These are phyloP conservation scores for Passiflora organensis DNA, from an alignment of 345 rosid species.

Conservation along the genomic window DNA sequence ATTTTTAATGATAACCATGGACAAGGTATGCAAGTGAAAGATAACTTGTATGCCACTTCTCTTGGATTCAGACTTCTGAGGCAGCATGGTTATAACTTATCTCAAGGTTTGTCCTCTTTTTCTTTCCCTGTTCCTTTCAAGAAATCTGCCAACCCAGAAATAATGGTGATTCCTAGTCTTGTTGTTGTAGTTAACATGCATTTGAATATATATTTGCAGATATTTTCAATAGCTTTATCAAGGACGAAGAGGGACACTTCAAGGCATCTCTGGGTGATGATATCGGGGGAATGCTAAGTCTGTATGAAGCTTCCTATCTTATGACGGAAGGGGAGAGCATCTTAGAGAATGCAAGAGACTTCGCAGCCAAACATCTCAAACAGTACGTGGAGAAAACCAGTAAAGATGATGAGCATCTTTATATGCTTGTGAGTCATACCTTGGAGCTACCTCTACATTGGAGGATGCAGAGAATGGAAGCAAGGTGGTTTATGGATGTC, in stretches of 20 bases:
- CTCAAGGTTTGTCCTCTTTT: not conserved
- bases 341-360: constrained; percentile 24
- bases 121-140: too few relatives aligned
- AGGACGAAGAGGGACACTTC: constrained; percentile 8
- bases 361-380: constrained; percentile 18
- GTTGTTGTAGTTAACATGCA: too few relatives aligned
- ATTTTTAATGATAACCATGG: not conserved
- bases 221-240: constrained; percentile 16
- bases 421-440: constrained; percentile 24
- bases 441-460: constrained; percentile 35
- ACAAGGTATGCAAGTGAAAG: not conserved
- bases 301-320: constrained; percentile 36
- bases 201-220: constrained; percentile 9
- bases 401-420: not conserved
- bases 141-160: too few relatives aligned
- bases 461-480: constrained; percentile 24
- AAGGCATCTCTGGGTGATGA: constrained; percentile 18
- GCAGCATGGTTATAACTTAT: not conserved
- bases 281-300: constrained; percentile 19
- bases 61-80: constrained; percentile 10
- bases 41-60: not conserved
- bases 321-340: constrained; percentile 17
- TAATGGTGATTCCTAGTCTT: too few relatives aligned
- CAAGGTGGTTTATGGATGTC: constrained; percentile 31
- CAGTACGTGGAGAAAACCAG: constrained; percentile 2